Conservation (phyloP, 768 basidiomycete species). For the Leucosporidium creatinivorum region DNA sequence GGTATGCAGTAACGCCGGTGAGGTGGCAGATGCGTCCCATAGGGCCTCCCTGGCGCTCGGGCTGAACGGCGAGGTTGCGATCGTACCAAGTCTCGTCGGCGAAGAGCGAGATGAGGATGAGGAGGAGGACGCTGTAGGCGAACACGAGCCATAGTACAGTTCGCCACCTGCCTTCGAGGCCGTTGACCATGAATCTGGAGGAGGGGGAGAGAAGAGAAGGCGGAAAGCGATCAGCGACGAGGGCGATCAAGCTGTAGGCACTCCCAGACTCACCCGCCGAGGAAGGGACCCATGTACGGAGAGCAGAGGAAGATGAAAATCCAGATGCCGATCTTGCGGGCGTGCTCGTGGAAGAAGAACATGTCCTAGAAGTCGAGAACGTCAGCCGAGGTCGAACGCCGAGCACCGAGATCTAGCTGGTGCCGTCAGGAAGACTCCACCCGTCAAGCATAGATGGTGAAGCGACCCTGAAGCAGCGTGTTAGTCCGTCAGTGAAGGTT, state of each 20-base stretch:
- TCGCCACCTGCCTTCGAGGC: not conserved
- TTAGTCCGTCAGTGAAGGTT: too few species aligned
- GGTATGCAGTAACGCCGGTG: conserved; percentile 23
- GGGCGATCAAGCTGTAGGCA: too few species aligned
- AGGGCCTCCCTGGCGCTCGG: conserved; percentile 14
- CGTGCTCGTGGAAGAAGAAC: conserved; percentile 25
- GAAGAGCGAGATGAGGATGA: conserved; percentile 8
- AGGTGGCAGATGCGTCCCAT: conserved; percentile 22
- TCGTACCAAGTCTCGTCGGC: conserved; percentile 33
- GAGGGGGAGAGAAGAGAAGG: too few species aligned
- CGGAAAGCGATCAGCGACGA: too few species aligned
- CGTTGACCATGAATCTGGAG: not conserved
- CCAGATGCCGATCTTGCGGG: conserved; percentile 18
- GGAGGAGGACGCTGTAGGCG: conserved; percentile 19
- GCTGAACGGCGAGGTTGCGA: conserved; percentile 17
- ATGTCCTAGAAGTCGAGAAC: conserved; percentile 6
- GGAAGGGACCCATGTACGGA: not conserved
- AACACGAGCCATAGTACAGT: conserved; percentile 31
- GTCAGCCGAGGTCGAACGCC: too few species aligned
- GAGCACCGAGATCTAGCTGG: not conserved
- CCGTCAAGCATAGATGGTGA: too few species aligned
- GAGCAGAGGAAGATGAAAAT: not conserved
- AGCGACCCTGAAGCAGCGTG: too few species aligned
- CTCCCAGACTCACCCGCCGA: too few species aligned
- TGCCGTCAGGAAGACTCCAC: too few species aligned